Evolutionary conservation across 2,329 filamentous ascomycete genomes (phyloP).

Genomic region (Diaporthe sp.): DNA sequence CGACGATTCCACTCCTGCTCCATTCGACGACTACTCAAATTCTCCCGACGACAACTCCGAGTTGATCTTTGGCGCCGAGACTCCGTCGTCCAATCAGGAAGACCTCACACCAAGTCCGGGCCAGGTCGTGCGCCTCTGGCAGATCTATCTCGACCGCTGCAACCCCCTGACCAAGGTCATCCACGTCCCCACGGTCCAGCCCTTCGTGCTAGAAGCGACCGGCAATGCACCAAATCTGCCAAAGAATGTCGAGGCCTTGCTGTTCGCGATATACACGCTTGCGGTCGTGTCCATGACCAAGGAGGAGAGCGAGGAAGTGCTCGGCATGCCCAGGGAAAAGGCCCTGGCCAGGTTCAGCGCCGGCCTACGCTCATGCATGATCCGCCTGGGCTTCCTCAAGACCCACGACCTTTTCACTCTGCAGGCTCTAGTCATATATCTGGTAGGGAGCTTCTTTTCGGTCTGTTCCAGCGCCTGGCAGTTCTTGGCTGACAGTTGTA

Average conservation of each 20-base stretch:
- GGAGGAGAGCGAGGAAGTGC: conserved; percentile 67
- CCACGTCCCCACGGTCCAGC: conserved; percentile 79
- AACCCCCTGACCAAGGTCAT: conserved; percentile 81
- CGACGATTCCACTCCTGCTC: conserved; percentile 39
- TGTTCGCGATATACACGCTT: conserved; percentile 77
- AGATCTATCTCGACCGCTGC: conserved; percentile 80
- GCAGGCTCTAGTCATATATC: conserved; percentile 71
- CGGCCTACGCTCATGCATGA: conserved; percentile 65
- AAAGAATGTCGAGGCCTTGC: conserved; percentile 71
- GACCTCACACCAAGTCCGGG: conserved; percentile 75
- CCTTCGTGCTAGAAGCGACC: conserved; percentile 74
- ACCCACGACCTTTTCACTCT: conserved; percentile 70
- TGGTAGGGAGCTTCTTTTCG: conserved; percentile 56
- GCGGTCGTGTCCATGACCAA: conserved; percentile 69
- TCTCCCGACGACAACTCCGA: conserved; percentile 67
- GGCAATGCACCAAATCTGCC: conserved; percentile 68
- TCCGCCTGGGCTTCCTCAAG: conserved; percentile 69
- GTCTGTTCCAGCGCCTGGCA: neutral
- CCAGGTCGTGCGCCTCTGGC: conserved; percentile 81
- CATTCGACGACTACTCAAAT: conserved; percentile 35
- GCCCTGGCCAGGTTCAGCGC: conserved; percentile 66
- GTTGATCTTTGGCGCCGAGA: conserved; percentile 59
- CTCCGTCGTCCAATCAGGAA: conserved; percentile 55
- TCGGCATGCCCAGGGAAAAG: conserved; percentile 64
- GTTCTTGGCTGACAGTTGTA: conserved; percentile 48